Conservation (phyloP, 1,139 yeast genomes). For the Hyphopichia fennica region DNA sequence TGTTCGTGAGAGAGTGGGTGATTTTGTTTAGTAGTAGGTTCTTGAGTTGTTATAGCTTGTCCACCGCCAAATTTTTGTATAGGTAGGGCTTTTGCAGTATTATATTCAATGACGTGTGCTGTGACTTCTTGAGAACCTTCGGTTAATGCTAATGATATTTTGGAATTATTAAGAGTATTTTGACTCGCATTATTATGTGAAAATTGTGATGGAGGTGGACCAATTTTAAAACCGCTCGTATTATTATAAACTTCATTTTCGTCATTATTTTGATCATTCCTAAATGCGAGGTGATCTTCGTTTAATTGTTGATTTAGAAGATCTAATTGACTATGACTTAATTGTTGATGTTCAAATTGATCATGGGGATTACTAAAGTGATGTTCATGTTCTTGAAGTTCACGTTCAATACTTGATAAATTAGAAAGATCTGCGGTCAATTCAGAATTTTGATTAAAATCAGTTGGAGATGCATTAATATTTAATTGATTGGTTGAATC, state of each 20-base stretch:
- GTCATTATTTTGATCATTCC: not conserved
- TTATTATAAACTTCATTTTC: slow-evolving; percentile 5
- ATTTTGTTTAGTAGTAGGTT: not conserved
- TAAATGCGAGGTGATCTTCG: not conserved
- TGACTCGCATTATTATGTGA: not conserved
- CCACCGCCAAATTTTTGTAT: slow-evolving; percentile 4
- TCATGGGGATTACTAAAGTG: too few relatives aligned
- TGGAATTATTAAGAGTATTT: slow-evolving; percentile 8
- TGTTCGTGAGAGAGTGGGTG: not conserved
- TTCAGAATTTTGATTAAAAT: not conserved
- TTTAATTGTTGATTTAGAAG: too few relatives aligned
- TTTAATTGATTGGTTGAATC: not conserved
- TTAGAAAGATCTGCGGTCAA: not conserved
- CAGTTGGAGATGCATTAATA: not conserved
- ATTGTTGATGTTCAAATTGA: too few relatives aligned
- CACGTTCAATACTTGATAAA: not conserved
- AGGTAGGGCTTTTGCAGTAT: slow-evolving; percentile 15
- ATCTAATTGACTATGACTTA: too few relatives aligned
- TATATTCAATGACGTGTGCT: slow-evolving; percentile 15
- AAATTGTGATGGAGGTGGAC: not conserved
- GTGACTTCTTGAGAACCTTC: slow-evolving; percentile 14
- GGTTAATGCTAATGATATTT: slow-evolving; percentile 14
- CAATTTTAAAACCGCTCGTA: slow-evolving; percentile 6
- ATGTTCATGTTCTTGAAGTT: too few relatives aligned
- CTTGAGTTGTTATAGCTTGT: not conserved